phyloP scores from a whole-genome alignment of 202 grass and related monocot species.

The Hordeum pubiflorum region DNA sequence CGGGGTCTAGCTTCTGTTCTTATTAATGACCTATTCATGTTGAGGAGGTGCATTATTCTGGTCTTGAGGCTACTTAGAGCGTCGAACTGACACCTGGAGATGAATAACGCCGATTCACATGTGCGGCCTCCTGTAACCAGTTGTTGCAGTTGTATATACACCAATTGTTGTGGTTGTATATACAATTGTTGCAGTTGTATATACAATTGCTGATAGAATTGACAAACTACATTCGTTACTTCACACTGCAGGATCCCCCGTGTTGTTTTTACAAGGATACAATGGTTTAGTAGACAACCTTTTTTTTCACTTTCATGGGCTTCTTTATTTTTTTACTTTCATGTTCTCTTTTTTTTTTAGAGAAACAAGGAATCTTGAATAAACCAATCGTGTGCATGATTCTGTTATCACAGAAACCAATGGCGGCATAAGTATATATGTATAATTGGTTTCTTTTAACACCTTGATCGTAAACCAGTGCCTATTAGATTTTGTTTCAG shows the following conservation, averaged over 20 bases:
- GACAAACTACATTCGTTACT: background rate
- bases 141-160: background rate
- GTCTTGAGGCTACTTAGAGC: background rate
- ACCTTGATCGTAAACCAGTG: background rate
- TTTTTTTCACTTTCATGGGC: background rate
- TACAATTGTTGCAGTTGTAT: background rate
- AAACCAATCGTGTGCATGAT: background rate
- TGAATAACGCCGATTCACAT: background rate
- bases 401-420: background rate
- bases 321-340: too few relatives aligned
- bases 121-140: background rate
- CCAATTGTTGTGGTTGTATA: too few relatives aligned
- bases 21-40: background rate
- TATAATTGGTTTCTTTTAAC: background rate
- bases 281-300: background rate
- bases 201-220: background rate
- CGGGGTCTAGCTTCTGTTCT: background rate
- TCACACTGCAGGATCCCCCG: background rate
- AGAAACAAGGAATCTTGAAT: too few relatives aligned
- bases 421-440: background rate
- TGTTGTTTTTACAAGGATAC: background rate
- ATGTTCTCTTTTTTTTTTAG: too few relatives aligned
- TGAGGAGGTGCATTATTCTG: background rate
- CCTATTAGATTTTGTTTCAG: background rate
- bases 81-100: background rate